Percentiles rank a stretch among this genome's conserved stretches.
Evolutionary conservation across 345 rosid genomes (phyloP).

Genomic region (Eucalyptus regnans): DNA sequence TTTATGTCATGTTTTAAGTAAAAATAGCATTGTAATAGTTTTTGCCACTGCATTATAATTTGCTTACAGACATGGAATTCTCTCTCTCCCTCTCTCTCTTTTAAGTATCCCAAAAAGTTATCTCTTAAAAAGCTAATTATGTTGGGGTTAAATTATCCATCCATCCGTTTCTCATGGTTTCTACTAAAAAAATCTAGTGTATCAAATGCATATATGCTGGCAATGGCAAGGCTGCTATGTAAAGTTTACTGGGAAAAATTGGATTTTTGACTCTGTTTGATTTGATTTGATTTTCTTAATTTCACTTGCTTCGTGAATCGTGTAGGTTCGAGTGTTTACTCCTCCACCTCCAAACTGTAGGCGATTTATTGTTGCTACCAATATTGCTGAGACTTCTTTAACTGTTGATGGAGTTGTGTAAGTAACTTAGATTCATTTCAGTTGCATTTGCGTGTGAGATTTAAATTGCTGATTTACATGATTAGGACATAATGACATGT

Average conservation of each 20-base stretch:
- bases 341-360: slow-evolving; percentile 94
- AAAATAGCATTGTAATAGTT: background rate
- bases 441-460: background rate
- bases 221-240: background rate
- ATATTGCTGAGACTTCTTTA: slow-evolving; percentile 96
- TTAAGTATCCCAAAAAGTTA: background rate
- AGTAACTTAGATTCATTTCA: slow-evolving; percentile 8
- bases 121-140: background rate
- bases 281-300: background rate
- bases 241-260: background rate
- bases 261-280: background rate
- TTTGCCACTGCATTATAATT: background rate
- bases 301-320: background rate
- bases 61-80: background rate
- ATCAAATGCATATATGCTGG: background rate
- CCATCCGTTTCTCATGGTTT: background rate
- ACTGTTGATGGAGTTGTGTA: slow-evolving; percentile 99
- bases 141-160: background rate
- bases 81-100: background rate
- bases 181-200: background rate
- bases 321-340: slow-evolving; percentile 90
- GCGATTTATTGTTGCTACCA: slow-evolving; percentile 86
- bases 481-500: too few species aligned
- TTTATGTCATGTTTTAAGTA: background rate
- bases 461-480: background rate